These are phyloP conservation scores for Yarrowia sp. DNA, from an alignment of 805 yeast species.

Conservation along the genomic window DNA sequence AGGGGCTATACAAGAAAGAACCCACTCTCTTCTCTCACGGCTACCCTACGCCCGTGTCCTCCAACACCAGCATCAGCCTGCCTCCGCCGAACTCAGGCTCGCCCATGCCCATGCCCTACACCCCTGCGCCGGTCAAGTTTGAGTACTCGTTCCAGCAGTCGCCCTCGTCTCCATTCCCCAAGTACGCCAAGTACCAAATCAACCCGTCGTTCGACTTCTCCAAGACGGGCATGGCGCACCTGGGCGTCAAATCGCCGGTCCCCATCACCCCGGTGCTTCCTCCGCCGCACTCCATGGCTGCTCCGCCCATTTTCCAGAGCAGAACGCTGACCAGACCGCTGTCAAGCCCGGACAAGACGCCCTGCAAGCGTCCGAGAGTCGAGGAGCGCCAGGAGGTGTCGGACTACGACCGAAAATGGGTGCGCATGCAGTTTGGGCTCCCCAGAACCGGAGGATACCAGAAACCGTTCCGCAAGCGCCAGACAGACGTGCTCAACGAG, in stretches of 20 bases:
- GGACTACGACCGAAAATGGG: constrained; percentile 17
- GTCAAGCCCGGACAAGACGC: neutral
- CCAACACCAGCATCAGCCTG: constrained; percentile 1
- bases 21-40: neutral
- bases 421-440: constrained; percentile 9
- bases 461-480: neutral
- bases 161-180: neutral
- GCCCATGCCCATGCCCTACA: neutral
- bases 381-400: constrained; percentile 7
- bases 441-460: constrained; percentile 13
- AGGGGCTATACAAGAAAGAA: neutral
- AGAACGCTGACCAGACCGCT: neutral
- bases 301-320: constrained; percentile 6
- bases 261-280: constrained; percentile 11
- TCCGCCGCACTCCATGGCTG: constrained; percentile 4
- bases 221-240: constrained; percentile 3
- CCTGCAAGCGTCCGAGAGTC: neutral
- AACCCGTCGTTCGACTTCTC: constrained; percentile 14
- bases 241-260: neutral
- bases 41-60: constrained; percentile 7
- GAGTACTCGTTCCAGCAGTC: constrained; percentile 1
- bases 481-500: neutral
- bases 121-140: neutral
- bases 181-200: constrained; percentile 12
- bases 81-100: neutral